Evolutionary conservation across 257 asterid species (phyloP), one percentile per base, ranked within the genome.

Genomic region (Handroanthus guayacan): DNA sequence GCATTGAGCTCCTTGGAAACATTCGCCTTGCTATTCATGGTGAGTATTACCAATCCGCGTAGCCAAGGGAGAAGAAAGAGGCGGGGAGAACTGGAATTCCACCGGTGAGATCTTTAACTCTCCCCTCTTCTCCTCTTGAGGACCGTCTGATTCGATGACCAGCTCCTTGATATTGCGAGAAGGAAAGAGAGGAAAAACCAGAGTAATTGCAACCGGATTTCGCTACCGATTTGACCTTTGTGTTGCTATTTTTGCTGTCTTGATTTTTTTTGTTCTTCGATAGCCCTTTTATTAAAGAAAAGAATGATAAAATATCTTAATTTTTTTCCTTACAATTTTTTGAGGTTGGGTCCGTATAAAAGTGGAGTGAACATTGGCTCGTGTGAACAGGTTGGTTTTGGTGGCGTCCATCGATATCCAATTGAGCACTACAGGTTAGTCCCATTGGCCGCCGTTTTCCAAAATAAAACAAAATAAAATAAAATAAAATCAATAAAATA

Each of bases 1-100:
- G 86, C 89, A 76, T 89, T 91, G 41, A 91, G 93, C 87, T 91
- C 97, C 79, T 91, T 91, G 65, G 93, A 80, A 43, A 91, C 95
- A 78, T 75, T 82, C 44, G 97, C 97, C 78, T 91, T 91, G 87
- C 79, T 86, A 58, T 89, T 91, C 97, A 91, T 91, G 85, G 81
- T 63, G 88, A 64, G n/a, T 60, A 62, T 31, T 45, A 13, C 55
- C 41, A 61, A 78, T 73, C 56, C 45, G 70, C 44, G 17, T 69
- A 56, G 72, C 39, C 16, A 36, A 57, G 64, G 45, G 43, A 75
- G 66, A 55, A 67, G 69, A 3, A 75, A 51, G 6, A 36, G 77
- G 44, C 31, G 52, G 47, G 44, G 54, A 60, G 48, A 52, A 58
- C 5, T 3, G 38, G 72, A 63, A 75, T 37, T 37, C 34, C 44